Base-by-base conservation (phyloP, 805 yeast genomes). In the Blastobotrys attinorum region DNA sequence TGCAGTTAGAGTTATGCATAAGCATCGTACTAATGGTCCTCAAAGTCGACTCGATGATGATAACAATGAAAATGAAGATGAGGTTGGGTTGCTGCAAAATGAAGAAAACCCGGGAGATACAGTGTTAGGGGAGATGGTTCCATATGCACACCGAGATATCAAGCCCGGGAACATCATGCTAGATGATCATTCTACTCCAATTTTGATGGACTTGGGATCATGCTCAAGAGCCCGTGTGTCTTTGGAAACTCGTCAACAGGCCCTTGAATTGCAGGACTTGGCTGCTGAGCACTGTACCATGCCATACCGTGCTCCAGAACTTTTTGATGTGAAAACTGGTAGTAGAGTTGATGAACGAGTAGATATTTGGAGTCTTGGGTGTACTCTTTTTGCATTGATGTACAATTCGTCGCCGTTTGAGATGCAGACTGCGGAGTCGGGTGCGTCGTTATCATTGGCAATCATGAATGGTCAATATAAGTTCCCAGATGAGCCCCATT, bases 341-440 rank as follows among this genome's bases (percentile, higher is more conserved):
- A 61, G 75, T n/a, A 62, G 62, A 4, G 69, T 89, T 37, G 78
- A 79, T 49, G 95, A 85, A 55, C 74, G 75, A 47, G 79, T 83
- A 3, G 97, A 89, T 61, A 76, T 90, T 21, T 89, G 97, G 97
- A 82, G 95, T 2, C 62, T 89, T 22, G 97, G 97, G 0, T 87
- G 96, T 57, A 69, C 87, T 1, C 59, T 87, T 15, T 89, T 84
- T 61, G 77, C 88, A 1, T 64, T 85, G 51, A 70, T 90, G 61
- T 89, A 83, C 64, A 82, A 83, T 0, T 71, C 71, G 23, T 83
- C 95, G 3, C 97, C 97, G 1, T 89, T 89, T 60, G 96, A 88
- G 58, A 72, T 85, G 57, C 80, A 83, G 59, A 92, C 86, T 55
- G 71, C 76, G 37, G 79, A 81, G 33, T 76, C 79, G 46, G 97